Evolutionary conservation across 2,329 filamentous ascomycete species (phyloP).

Genomic region (Fusarium nanum): DNA sequence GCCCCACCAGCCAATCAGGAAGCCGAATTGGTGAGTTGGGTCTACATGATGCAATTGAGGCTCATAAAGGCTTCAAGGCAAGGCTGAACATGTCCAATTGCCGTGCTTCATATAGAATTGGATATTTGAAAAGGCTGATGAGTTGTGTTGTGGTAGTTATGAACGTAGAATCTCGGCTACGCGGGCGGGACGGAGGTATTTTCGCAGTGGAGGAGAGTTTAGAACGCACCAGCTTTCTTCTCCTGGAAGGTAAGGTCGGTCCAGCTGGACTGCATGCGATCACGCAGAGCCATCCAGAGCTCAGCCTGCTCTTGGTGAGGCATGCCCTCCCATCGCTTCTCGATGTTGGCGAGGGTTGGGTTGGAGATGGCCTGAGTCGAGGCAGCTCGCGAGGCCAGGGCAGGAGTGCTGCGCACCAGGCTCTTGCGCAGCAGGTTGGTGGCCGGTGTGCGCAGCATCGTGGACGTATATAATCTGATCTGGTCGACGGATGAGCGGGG

Average conservation of each 20-base stretch:
- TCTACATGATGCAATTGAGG: conserved; percentile 46
- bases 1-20: conserved; percentile 38
- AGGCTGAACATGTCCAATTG: conserved; percentile 33
- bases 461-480: conserved; percentile 44
- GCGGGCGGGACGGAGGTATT: conserved; percentile 50
- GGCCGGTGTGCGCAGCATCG: conserved; percentile 67
- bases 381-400: conserved; percentile 64
- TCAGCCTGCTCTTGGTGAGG: conserved; percentile 99
- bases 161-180: conserved; percentile 41
- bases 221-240: conserved; percentile 96
- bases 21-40: conserved; percentile 37
- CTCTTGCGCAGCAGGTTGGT: conserved; percentile 65
- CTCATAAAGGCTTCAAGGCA: conserved; percentile 30
- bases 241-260: conserved; percentile 93
- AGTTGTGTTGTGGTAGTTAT: conserved; percentile 25
- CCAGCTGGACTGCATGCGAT: conserved; percentile 99
- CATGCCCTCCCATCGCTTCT: conserved; percentile 99
- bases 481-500: conserved; percentile 19
- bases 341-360: conserved; percentile 96
- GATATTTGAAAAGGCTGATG: conserved; percentile 16
- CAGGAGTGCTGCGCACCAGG: conserved; percentile 59
- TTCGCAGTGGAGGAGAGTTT: conserved; percentile 42
- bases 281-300: conserved; percentile 97
- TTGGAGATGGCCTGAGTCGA: conserved; percentile 96
- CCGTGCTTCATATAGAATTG: conserved; percentile 32